Evolutionary conservation across 371 early-diverging fungal species (phyloP).

Genomic region (Batrachochytrium dendrobatidis): DNA sequence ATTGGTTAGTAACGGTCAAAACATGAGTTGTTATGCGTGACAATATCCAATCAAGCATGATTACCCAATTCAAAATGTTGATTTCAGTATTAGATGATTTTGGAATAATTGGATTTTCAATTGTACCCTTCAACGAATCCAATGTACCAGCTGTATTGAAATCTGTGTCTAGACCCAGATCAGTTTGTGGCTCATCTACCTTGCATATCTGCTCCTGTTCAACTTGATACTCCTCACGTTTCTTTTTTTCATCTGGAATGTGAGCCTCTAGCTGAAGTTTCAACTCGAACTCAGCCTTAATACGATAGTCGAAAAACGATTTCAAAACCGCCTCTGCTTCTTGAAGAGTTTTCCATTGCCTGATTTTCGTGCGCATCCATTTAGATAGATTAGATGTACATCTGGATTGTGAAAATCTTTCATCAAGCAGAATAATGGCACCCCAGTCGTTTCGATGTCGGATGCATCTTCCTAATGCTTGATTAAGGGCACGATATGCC

Average conservation of each 20-base stretch:
- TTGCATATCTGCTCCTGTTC: constrained; percentile 5
- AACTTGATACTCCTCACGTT: neutral
- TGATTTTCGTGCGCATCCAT: constrained; percentile 20
- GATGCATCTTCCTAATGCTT: constrained; percentile 50
- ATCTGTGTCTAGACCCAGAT: too few relatives aligned
- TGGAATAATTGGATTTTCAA: too few relatives aligned
- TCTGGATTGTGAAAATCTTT: constrained; percentile 23
- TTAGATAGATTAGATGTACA: constrained; percentile 15
- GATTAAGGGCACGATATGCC: constrained; percentile 50
- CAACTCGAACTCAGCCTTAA: neutral
- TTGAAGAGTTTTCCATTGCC: neutral
- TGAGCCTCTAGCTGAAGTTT: neutral
- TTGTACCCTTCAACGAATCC: too few relatives aligned
- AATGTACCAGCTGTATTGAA: too few relatives aligned
- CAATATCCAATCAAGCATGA: neutral
- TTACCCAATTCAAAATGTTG: neutral
- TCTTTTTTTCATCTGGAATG: neutral
- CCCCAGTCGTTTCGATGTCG: constrained; percentile 52
- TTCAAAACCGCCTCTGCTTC: constrained; percentile 3
- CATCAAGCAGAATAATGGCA: constrained; percentile 43
- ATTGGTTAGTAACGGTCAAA: neutral
- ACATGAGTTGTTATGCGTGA: neutral
- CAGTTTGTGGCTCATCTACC: too few relatives aligned
- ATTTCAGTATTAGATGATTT: too few relatives aligned
- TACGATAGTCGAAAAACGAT: constrained; percentile 4